Conservation (phyloP, 192 early-diverging fungal genomes). For the Podila minutissima region DNA sequence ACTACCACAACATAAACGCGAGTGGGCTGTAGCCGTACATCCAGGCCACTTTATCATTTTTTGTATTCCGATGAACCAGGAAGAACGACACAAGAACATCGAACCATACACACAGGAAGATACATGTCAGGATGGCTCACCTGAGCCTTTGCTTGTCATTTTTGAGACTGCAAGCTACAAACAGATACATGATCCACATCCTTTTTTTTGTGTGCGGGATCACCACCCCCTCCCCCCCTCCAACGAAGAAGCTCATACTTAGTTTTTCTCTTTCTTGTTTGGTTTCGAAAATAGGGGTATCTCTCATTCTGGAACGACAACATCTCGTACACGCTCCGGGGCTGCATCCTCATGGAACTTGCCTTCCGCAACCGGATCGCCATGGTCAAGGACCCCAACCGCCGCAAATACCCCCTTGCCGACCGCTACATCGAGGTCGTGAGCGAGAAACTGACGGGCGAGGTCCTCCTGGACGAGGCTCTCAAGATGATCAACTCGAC, state of each 20-base stretch:
- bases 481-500: slow-evolving; percentile 91
- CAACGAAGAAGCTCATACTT: background rate
- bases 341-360: slow-evolving; percentile 96
- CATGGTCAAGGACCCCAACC: slow-evolving; percentile 85
- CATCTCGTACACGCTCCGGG: slow-evolving; percentile 95
- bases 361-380: slow-evolving; percentile 91
- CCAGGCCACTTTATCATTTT: too few relatives aligned
- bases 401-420: slow-evolving; percentile 74
- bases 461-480: slow-evolving; percentile 96
- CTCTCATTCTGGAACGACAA: slow-evolving; percentile 99
- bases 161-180: too few relatives aligned
- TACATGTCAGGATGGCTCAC: too few relatives aligned
- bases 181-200: too few relatives aligned
- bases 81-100: too few relatives aligned
- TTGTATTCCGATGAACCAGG: too few relatives aligned
- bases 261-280: background rate
- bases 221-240: too few relatives aligned
- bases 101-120: too few relatives aligned
- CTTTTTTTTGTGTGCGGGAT: too few relatives aligned
- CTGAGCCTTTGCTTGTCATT: too few relatives aligned
- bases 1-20: too few relatives aligned
- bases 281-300: slow-evolving; percentile 77
- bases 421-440: slow-evolving; percentile 90
- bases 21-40: too few relatives aligned
- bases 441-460: slow-evolving; percentile 86